Conservation (phyloP, 2,329 filamentous ascomycete species). For the Colletotrichum orbiculare region DNA sequence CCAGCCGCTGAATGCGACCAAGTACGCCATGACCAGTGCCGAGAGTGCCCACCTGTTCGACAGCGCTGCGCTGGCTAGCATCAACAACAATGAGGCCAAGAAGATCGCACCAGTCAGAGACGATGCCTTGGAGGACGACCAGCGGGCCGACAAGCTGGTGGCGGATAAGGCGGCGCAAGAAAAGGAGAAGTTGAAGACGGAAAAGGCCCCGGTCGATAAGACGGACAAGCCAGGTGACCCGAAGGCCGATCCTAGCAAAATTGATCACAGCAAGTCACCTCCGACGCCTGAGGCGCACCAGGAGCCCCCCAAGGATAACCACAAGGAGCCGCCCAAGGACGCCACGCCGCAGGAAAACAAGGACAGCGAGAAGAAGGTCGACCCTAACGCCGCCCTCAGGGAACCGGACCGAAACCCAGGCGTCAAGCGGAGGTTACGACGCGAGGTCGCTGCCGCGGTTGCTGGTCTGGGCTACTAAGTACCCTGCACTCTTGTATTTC, state of each 20-base stretch:
- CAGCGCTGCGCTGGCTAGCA: constrained; percentile 26
- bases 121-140: constrained; percentile 34
- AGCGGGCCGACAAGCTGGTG: constrained; percentile 25
- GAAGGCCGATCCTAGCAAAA: constrained; percentile 26
- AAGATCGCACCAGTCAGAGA: constrained; percentile 24
- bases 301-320: neutral
- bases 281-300: constrained; percentile 5
- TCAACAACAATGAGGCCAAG: constrained; percentile 28
- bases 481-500: neutral
- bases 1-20: constrained; percentile 34
- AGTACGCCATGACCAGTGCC: constrained; percentile 32
- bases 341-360: constrained; percentile 15
- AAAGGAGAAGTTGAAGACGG: constrained; percentile 26
- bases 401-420: constrained; percentile 19
- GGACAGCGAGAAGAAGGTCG: constrained; percentile 31
- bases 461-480: constrained; percentile 34
- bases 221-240: constrained; percentile 29
- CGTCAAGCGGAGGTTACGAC: constrained; percentile 30
- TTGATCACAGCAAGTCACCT: neutral
- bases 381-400: constrained; percentile 34
- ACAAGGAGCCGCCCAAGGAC: neutral
- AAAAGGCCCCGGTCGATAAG: constrained; percentile 29
- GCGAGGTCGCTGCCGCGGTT: constrained; percentile 27
- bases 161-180: constrained; percentile 27
- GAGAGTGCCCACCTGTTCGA: constrained; percentile 32